A percentile compares a stretch with the other conserved stretches of the same genome.
Evolutionary conservation across 495 filamentous ascomycete species (phyloP).

Genomic region (Penicillium ochrochloron): DNA sequence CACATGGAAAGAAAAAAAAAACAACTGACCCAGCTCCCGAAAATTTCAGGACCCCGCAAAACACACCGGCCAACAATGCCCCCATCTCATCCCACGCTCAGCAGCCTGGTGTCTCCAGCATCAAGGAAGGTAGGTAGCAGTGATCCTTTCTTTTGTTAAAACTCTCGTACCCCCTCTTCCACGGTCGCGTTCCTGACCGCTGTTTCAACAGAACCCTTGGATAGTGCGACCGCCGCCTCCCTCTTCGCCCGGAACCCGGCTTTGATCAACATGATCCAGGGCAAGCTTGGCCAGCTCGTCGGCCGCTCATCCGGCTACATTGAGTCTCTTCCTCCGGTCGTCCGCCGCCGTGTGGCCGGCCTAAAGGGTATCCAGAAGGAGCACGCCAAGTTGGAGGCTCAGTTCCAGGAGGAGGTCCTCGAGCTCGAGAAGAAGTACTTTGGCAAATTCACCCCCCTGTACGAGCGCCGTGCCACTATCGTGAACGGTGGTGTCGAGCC

Average conservation of each 20-base stretch:
- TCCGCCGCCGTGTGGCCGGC: constrained; percentile 91
- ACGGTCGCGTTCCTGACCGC: constrained; percentile 22
- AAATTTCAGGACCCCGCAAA: constrained; percentile 81
- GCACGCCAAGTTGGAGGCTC: constrained; percentile 94
- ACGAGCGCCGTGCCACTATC: constrained; percentile 91
- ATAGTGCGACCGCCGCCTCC: constrained; percentile 82
- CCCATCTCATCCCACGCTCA: constrained; percentile 98
- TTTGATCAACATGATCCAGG: constrained; percentile 95
- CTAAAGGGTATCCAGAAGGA: constrained; percentile 99
- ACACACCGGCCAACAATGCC: constrained; percentile 91
- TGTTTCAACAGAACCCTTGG: constrained; percentile 74
- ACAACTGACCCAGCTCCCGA: constrained; percentile 27
- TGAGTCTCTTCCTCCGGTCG: constrained; percentile 84
- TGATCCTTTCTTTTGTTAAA: neutral
- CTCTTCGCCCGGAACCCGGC: constrained; percentile 93
- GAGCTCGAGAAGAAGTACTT: constrained; percentile 99
- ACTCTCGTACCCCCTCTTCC: constrained; percentile 18
- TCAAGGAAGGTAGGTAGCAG: constrained; percentile 84
- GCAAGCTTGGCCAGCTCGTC: constrained; percentile 89
- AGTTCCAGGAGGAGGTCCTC: constrained; percentile 97
- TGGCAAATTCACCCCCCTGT: constrained; percentile 95
- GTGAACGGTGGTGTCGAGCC: constrained; percentile 89
- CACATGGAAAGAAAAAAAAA: constrained; percentile 19
- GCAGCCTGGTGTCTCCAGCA: constrained; percentile 91
- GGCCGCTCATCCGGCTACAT: constrained; percentile 97